phyloP scores from a whole-genome alignment of 2,329 filamentous ascomycete genomes.

The Epichloe aotearoae region DNA sequence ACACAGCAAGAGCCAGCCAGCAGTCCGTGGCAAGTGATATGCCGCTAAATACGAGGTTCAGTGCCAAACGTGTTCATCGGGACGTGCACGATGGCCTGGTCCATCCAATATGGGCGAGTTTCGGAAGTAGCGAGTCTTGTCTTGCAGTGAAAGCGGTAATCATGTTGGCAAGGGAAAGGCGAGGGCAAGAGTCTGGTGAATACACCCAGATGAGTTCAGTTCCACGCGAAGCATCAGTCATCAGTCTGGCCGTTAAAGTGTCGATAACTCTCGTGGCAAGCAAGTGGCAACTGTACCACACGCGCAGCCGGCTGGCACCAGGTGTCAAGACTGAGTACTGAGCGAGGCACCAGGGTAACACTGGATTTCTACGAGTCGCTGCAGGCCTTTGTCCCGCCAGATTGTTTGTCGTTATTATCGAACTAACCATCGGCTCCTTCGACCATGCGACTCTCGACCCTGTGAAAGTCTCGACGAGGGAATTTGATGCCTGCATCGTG shows the following conservation, averaged over 20 bases:
- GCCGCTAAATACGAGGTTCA: background rate
- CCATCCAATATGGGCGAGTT: background rate
- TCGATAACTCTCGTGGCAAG: background rate
- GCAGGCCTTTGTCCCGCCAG: no score
- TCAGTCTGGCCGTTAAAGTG: background rate
- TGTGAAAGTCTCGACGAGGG: no score
- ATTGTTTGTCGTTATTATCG: no score
- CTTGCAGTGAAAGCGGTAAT: background rate
- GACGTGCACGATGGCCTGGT: background rate
- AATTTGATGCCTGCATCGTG: no score
- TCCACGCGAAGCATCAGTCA: background rate
- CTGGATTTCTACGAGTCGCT: no score
- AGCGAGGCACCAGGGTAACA: no score
- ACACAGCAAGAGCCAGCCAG: conserved; percentile 6
- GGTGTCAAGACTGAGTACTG: background rate
- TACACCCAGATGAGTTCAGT: background rate
- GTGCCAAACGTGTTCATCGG: background rate
- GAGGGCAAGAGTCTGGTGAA: background rate
- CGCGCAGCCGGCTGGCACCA: background rate
- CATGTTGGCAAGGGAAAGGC: background rate
- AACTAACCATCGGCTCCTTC: no score
- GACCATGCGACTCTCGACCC: no score
- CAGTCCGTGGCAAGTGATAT: conserved; percentile 2
- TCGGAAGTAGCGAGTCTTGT: conserved; percentile 1
- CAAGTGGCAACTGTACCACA: background rate